Evolutionary conservation across 2,329 filamentous ascomycete species (phyloP).

Genomic region (Sporothrix dimorphospora): DNA sequence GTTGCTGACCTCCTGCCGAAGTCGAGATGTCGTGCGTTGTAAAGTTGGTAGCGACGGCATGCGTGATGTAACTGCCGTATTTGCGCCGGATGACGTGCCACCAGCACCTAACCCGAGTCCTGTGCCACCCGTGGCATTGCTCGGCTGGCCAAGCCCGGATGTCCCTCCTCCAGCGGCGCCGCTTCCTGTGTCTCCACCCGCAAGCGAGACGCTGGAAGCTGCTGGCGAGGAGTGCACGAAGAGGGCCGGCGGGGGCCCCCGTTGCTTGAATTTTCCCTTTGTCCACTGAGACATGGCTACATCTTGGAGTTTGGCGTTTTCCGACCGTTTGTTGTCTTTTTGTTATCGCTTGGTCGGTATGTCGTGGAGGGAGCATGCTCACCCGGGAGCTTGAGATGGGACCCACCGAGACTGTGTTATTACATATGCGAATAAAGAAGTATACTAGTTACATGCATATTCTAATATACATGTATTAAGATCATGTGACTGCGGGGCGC

Average conservation of each 20-base stretch:
- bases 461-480: neutral
- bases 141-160: neutral
- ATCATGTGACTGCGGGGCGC: constrained; percentile 15
- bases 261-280: constrained; percentile 53
- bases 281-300: constrained; percentile 47
- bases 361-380: neutral
- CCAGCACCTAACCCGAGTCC: neutral
- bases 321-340: neutral
- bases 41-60: constrained; percentile 28
- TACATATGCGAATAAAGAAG: neutral
- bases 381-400: constrained; percentile 1
- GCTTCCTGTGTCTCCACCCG: constrained; percentile 42
- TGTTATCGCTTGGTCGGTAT: neutral
- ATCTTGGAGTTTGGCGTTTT: constrained; percentile 26
- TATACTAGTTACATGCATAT: neutral
- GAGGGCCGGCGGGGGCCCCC: constrained; percentile 69
- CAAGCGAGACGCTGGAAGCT: constrained; percentile 68
- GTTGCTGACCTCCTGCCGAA: constrained; percentile 28
- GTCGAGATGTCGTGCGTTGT: constrained; percentile 31
- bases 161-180: neutral
- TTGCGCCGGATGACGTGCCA: neutral
- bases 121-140: neutral
- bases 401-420: neutral
- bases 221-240: constrained; percentile 83
- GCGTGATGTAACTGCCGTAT: neutral